These are phyloP conservation scores for Stachybotrys chlorohalonatus DNA, from an alignment of 2,329 filamentous ascomycete genomes.

Conservation along the genomic window DNA sequence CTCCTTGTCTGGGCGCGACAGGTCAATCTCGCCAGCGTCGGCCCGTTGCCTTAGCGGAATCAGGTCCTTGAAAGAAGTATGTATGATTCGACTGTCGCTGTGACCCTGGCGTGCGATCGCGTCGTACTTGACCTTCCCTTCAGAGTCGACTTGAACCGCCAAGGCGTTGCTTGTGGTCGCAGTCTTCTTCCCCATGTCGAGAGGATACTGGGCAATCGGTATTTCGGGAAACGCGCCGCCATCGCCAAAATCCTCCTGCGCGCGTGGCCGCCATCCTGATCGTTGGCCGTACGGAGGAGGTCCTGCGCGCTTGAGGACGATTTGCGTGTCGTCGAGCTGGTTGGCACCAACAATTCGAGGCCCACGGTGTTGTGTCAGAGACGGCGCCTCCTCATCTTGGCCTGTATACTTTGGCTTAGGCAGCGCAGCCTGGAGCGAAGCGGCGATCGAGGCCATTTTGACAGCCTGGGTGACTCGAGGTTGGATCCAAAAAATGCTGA, in stretches of 20 bases:
- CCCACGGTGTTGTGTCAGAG: conserved; percentile 64
- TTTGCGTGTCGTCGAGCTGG: conserved; percentile 75
- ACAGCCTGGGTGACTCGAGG: background rate
- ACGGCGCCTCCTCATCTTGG: conserved; percentile 73
- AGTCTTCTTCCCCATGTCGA: conserved; percentile 85
- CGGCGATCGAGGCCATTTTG: conserved; percentile 56
- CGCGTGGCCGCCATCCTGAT: conserved; percentile 81
- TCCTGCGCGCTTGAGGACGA: conserved; percentile 74
- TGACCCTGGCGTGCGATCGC: conserved; percentile 89
- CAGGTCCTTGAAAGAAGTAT: conserved; percentile 92
- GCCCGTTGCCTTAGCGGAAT: conserved; percentile 90
- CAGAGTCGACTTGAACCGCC: conserved; percentile 80
- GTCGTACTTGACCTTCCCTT: conserved; percentile 94
- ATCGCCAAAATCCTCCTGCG: conserved; percentile 87
- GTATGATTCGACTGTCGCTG: conserved; percentile 72
- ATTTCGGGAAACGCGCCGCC: conserved; percentile 95
- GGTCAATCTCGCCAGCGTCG: conserved; percentile 81
- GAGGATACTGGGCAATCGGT: conserved; percentile 85
- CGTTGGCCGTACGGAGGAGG: conserved; percentile 85
- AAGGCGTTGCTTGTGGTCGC: conserved; percentile 72
- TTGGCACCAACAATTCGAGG: conserved; percentile 73
- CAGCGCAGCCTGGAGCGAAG: conserved; percentile 68
- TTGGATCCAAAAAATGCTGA: conserved; percentile 6
- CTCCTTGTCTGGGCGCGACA: conserved; percentile 77
- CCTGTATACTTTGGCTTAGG: conserved; percentile 88